Evolutionary conservation across 768 basidiomycete genomes (phyloP), one percentile per base, ranked within the genome.

Genomic region (Phaeotremella fagi): DNA sequence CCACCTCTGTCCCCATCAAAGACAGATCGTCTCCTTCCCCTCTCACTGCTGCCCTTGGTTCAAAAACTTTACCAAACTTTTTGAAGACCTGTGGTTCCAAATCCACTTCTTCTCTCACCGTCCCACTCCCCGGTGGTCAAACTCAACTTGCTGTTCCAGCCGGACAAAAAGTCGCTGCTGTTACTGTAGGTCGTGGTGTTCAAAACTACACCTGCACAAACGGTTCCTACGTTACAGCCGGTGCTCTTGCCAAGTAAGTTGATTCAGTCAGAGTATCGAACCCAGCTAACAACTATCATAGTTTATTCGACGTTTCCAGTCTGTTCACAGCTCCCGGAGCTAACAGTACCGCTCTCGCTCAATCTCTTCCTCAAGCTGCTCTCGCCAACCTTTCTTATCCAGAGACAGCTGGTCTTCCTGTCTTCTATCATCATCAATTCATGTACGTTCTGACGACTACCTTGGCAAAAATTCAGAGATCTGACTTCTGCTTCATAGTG

Each of bases 231-330:
- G 59, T 59, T 7, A 53, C 57, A n/a, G 63, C 54, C 16, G 68
- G 68, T 3, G 68, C 68, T 33, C 41, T 70, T 3, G 68, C 68
- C 15, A 61, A 61, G 64, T 67, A 42, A 54, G 64, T 60, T 18
- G 31, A 7, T 16, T 33, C n/a, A n/a, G n/a, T n/a, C n/a, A n/a
- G n/a, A n/a, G n/a, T n/a, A n/a, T n/a, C n/a, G n/a, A n/a, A n/a
- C n/a, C n/a, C n/a, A n/a, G n/a, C n/a, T n/a, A n/a, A n/a, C n/a
- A n/a, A 77, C 35, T 75, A 80, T 27, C 79, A 79, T 14, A 77
- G 81, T 54, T 83, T 85, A 59, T 84, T 80, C 76, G 86, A 83
- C 68, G 75, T 82, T 29, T 66, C 75, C 0, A 80, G 80, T 66
- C 74, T 79, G 3, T 59, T 76, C 49, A 67, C 68, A 2, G 20